These are phyloP conservation scores for Ophiostoma sp. DNA, from an alignment of 2,329 filamentous ascomycete genomes.

Conservation along the genomic window DNA sequence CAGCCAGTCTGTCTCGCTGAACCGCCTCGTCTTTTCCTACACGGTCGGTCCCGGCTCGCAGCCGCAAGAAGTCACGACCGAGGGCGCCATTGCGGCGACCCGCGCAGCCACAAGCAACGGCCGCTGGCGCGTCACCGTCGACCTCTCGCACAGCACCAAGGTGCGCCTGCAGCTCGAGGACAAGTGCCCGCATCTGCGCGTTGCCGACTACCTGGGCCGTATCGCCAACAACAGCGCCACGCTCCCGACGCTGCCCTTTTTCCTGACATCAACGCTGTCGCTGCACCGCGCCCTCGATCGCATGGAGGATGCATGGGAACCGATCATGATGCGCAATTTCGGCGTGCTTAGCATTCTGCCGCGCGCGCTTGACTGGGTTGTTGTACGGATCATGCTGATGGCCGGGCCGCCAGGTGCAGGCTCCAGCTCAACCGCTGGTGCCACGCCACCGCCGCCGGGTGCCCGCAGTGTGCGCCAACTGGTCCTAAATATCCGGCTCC, in stretches of 20 bases:
- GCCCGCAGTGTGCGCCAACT: slow-evolving; percentile 35
- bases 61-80: slow-evolving; percentile 19
- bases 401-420: not conserved
- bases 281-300: slow-evolving; percentile 57
- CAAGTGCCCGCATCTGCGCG: slow-evolving; percentile 62
- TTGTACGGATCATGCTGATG: slow-evolving; percentile 37
- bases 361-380: slow-evolving; percentile 53
- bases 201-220: slow-evolving; percentile 53
- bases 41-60: slow-evolving; percentile 29
- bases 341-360: slow-evolving; percentile 49
- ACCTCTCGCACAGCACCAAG: slow-evolving; percentile 47
- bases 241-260: slow-evolving; percentile 51
- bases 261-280: slow-evolving; percentile 57
- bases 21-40: slow-evolving; percentile 66
- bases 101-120: slow-evolving; percentile 12
- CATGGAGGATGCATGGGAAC: slow-evolving; percentile 53
- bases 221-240: slow-evolving; percentile 52
- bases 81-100: slow-evolving; percentile 6
- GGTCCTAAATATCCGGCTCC: slow-evolving; percentile 50
- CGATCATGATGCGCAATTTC: slow-evolving; percentile 39
- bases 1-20: slow-evolving; percentile 56
- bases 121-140: slow-evolving; percentile 51
- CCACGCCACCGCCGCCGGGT: not conserved
- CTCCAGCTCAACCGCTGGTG: too few species aligned
- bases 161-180: slow-evolving; percentile 57